Evolutionary conservation across 148 eudicot genomes (phyloP).

Genomic region (Camellia sinensis): DNA sequence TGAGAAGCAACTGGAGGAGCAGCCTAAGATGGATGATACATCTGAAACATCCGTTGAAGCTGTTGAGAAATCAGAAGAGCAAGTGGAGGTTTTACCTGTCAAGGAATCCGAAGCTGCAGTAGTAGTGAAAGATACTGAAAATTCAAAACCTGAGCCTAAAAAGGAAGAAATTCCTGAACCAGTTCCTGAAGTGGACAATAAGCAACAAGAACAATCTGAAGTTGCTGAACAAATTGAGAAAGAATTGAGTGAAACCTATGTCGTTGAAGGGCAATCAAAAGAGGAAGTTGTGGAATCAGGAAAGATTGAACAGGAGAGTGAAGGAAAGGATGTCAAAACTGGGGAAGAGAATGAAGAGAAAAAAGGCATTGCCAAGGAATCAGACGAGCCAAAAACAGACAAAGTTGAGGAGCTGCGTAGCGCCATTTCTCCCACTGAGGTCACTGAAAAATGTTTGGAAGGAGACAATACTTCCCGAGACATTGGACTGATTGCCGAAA

Average conservation of each 20-base stretch:
- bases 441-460: constrained; percentile 33
- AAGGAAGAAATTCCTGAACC: constrained; percentile 21
- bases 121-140: constrained; percentile 9
- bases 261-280: constrained; percentile 10
- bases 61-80: constrained; percentile 20
- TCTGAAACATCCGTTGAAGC: constrained; percentile 23
- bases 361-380: constrained; percentile 29
- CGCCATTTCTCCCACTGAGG: constrained; percentile 20
- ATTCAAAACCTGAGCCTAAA: constrained; percentile 10
- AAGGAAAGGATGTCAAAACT: constrained; percentile 2
- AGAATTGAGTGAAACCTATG: constrained; percentile 7
- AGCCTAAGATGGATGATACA: constrained; percentile 13
- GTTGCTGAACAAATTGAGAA: constrained; percentile 20
- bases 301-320: constrained; percentile 1
- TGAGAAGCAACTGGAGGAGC: constrained; percentile 30
- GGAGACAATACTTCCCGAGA: constrained; percentile 44
- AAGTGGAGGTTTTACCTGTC: constrained; percentile 14
- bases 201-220: constrained; percentile 18
- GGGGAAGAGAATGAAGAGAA: constrained; percentile 28
- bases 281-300: constrained; percentile 14
- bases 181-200: constrained; percentile 10
- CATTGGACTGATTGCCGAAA: constrained; percentile 32
- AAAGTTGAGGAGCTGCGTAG: constrained; percentile 18
- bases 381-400: constrained; percentile 23
- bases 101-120: constrained; percentile 16